phyloP scores from a whole-genome alignment of 768 basidiomycete species.

The Boletus speciosus region DNA sequence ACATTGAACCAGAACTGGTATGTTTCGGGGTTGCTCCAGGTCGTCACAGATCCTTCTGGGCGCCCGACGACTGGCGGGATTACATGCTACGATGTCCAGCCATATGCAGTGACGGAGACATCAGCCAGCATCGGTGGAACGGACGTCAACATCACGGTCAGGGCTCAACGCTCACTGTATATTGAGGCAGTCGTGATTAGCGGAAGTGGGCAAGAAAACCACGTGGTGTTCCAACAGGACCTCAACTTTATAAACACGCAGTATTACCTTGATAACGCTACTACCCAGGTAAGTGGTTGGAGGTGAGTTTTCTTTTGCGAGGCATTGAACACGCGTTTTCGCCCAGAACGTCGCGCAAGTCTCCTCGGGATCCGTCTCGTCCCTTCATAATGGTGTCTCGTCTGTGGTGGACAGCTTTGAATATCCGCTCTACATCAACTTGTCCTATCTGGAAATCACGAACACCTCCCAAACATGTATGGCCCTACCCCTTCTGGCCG shows the following conservation, averaged over 20 bases:
- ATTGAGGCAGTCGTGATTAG: slow-evolving; percentile 60
- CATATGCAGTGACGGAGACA: slow-evolving; percentile 51
- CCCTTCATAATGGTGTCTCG: slow-evolving; percentile 46
- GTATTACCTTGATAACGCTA: slow-evolving; percentile 48
- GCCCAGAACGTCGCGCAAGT: slow-evolving; percentile 48
- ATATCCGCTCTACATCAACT: slow-evolving; percentile 49
- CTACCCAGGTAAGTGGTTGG: slow-evolving; percentile 33
- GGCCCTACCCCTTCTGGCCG: background rate
- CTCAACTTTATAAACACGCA: slow-evolving; percentile 62
- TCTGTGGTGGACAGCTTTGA: slow-evolving; percentile 48
- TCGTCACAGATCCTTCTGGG: slow-evolving; percentile 60
- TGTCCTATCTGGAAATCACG: slow-evolving; percentile 31
- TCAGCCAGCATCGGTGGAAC: slow-evolving; percentile 42
- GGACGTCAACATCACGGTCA: slow-evolving; percentile 60
- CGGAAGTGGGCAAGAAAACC: slow-evolving; percentile 55
- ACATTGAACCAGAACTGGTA: slow-evolving; percentile 76
- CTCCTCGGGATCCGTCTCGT: slow-evolving; percentile 43
- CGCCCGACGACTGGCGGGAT: slow-evolving; percentile 68
- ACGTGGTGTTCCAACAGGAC: slow-evolving; percentile 60
- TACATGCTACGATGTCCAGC: slow-evolving; percentile 51
- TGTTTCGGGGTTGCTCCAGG: slow-evolving; percentile 66
- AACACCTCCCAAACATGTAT: slow-evolving; percentile 25
- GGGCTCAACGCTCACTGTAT: slow-evolving; percentile 51
- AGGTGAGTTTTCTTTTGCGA: background rate
- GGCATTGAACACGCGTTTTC: background rate